Conservation (phyloP, 768 basidiomycete genomes). For the Rhodocollybia butyracea region DNA sequence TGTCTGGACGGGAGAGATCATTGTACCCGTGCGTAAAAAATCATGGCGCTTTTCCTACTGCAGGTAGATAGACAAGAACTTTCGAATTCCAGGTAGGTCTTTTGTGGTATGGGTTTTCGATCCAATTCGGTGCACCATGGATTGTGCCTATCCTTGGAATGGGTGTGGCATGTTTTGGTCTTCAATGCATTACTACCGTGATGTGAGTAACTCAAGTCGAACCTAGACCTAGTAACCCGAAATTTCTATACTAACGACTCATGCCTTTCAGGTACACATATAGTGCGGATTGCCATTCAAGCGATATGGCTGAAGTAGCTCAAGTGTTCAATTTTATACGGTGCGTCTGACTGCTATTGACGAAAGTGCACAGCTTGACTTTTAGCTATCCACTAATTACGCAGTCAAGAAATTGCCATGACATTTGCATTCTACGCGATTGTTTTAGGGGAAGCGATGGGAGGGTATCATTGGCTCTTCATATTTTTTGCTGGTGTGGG, state of each 20-base stretch:
- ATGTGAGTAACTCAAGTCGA: background rate
- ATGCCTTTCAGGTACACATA: slow-evolving; percentile 1
- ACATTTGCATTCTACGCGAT: slow-evolving; percentile 8
- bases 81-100: background rate
- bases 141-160: slow-evolving; percentile 6
- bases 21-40: slow-evolving; percentile 1
- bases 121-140: slow-evolving; percentile 5
- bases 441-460: background rate
- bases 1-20: slow-evolving; percentile 5
- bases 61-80: background rate
- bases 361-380: background rate
- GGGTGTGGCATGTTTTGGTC: slow-evolving; percentile 2
- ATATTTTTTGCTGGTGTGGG: slow-evolving; percentile 3
- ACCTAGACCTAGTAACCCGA: no score
- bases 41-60: no score
- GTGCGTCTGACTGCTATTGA: background rate
- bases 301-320: slow-evolving; percentile 1
- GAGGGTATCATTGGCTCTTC: slow-evolving; percentile 3
- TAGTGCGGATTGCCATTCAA: background rate
- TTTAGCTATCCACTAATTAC: background rate
- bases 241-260: background rate
- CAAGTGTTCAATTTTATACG: slow-evolving; percentile 7
- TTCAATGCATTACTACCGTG: slow-evolving; percentile 6
- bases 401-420: slow-evolving; percentile 4
- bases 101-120: slow-evolving; percentile 2